These are phyloP conservation scores for Arxiozyma telluris DNA, from an alignment of 1,139 yeast genomes.

Conservation along the genomic window DNA sequence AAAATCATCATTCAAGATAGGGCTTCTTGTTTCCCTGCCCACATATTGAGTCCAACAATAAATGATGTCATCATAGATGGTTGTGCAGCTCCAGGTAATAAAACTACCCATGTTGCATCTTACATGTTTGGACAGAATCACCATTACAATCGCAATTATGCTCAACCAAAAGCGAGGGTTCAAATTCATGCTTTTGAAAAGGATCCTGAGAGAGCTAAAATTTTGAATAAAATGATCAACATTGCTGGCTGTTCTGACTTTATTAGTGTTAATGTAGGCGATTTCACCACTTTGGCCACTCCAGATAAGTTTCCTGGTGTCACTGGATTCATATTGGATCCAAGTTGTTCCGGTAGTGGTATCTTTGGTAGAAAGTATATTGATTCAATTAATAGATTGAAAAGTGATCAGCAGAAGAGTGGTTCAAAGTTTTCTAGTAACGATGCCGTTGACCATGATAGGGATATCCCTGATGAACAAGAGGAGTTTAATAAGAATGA, in stretches of 20 bases:
- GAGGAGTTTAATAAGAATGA: constrained; percentile 31
- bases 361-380: constrained; percentile 63
- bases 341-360: constrained; percentile 97
- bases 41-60: constrained; percentile 53
- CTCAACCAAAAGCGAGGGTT: constrained; percentile 9
- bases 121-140: constrained; percentile 30
- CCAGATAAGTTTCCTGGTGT: constrained; percentile 58
- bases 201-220: constrained; percentile 61
- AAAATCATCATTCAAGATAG: constrained; percentile 85
- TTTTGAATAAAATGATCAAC: constrained; percentile 67
- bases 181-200: constrained; percentile 77
- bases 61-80: constrained; percentile 70
- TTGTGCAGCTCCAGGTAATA: constrained; percentile 98
- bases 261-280: constrained; percentile 64
- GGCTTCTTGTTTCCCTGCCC: constrained; percentile 94
- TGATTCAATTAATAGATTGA: constrained; percentile 24
- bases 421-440: constrained; percentile 12
- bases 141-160: constrained; percentile 10
- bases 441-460: constrained; percentile 28
- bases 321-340: constrained; percentile 83
- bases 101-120: constrained; percentile 87
- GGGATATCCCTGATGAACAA: constrained; percentile 29
- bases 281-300: constrained; percentile 55
- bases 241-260: constrained; percentile 56
- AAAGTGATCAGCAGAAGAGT: constrained; percentile 7